Percentiles rank a stretch among this genome's conserved stretches.
Conservation (phyloP, 495 filamentous ascomycete genomes). For the Aspergillus wentii region DNA sequence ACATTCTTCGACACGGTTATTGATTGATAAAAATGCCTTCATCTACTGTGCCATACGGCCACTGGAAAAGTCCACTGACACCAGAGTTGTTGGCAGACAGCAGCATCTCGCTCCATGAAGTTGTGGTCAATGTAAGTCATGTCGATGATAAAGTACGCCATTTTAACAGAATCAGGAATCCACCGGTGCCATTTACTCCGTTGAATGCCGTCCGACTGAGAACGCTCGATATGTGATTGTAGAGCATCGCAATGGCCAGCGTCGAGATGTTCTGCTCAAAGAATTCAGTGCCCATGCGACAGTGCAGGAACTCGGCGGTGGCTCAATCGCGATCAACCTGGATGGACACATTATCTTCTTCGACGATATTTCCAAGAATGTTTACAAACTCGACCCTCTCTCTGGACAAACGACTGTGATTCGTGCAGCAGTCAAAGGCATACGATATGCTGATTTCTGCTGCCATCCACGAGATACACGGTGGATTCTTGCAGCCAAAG, state of each 20-base stretch:
- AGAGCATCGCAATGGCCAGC: constrained; percentile 20
- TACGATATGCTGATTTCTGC: constrained; percentile 32
- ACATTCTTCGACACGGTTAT: too few species aligned
- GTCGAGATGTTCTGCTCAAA: constrained; percentile 34
- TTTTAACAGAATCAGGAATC: constrained; percentile 13
- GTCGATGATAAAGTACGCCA: neutral
- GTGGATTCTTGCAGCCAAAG: constrained; percentile 41
- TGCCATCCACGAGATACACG: constrained; percentile 22
- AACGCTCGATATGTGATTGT: constrained; percentile 35
- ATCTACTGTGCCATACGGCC: constrained; percentile 33
- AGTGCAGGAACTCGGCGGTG: constrained; percentile 38
- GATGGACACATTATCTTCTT: constrained; percentile 36
- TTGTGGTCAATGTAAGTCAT: constrained; percentile 20
- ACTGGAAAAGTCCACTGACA: constrained; percentile 40
- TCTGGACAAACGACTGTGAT: constrained; percentile 13
- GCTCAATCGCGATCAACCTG: constrained; percentile 19
- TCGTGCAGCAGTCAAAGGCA: constrained; percentile 18
- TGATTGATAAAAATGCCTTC: constrained; percentile 8
- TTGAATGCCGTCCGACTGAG: constrained; percentile 36
- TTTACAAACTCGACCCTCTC: constrained; percentile 31
- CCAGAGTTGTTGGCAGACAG: constrained; percentile 28
- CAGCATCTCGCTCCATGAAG: constrained; percentile 24
- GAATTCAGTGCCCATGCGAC: constrained; percentile 30
- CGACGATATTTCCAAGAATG: constrained; percentile 26
- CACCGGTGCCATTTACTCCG: constrained; percentile 31